Evolutionary conservation across 768 basidiomycete species (phyloP), one percentile per base, ranked within the genome.

Genomic region (Mycena filopes): DNA sequence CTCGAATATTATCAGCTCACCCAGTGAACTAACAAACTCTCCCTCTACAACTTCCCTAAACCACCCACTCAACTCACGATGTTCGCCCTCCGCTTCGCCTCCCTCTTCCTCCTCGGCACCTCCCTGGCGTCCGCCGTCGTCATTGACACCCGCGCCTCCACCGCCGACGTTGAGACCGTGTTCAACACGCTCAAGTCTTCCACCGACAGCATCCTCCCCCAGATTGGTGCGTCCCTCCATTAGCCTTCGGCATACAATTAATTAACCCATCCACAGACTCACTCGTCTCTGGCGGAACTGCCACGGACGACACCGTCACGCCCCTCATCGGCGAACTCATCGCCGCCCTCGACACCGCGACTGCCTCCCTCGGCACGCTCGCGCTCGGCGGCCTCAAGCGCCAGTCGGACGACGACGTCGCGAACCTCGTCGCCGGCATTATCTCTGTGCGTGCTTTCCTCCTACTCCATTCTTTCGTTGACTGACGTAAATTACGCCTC

Each of bases 351-450:
- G 60, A 70, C 68, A 69, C 69, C 51, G 70, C 74, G 8, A 62
- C 72, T 36, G 42, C 69, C 2, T 58, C 67, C n/a, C 66, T 76
- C 36, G 40, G 57, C 1, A 60, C 55, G 2, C 70, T 77, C 60
- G 25, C 61, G 23, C 36, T 47, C 57, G 57, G 28, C n/a, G 45
- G 29, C 13, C 20, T 31, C 36, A 72, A 75, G 65, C 70, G 75
- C 49, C 75, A 74, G 67, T 65, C 71, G 2, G 55, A 73, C 53
- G 60, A 68, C 33, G 74, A 75, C 7, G 60, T 77, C 47, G 76
- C 76, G 9, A 53, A 63, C 31, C 69, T 74, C 47, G 64, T 75
- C 29, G 74, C 75, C 1, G 71, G 48, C 2, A 66, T 74, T 58
- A 18, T 77, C 50, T 70, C 66, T 28, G 75, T 75, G 40, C 25